Evolutionary conservation across 495 filamentous ascomycete genomes (phyloP).

Genomic region (Penicillium dipodomyicola): DNA sequence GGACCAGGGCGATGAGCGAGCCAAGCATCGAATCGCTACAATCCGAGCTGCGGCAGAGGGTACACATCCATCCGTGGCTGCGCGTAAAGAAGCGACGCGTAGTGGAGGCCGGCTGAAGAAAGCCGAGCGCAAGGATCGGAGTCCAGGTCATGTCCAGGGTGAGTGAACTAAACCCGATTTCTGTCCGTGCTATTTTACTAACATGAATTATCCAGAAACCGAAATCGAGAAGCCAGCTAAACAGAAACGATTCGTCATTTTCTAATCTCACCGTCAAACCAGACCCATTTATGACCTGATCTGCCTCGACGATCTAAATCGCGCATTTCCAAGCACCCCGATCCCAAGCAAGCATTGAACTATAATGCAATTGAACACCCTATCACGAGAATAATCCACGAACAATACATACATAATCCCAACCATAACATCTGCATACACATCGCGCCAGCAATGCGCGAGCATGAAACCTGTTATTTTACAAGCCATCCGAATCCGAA

Average conservation of each 20-base stretch:
- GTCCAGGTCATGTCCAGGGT: constrained; percentile 13
- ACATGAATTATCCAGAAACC: constrained; percentile 4
- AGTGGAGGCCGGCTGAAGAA: constrained; percentile 13
- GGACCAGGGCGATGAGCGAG: constrained; percentile 85
- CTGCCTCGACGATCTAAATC: not conserved
- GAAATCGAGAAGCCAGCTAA: constrained; percentile 26
- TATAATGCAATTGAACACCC: not conserved
- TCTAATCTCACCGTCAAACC: constrained; percentile 14
- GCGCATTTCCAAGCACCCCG: not conserved
- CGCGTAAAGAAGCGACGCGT: constrained; percentile 20
- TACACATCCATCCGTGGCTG: constrained; percentile 44
- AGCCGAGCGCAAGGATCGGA: constrained; percentile 18
- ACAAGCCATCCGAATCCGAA: not conserved
- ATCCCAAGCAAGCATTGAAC: not conserved
- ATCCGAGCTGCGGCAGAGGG: constrained; percentile 85
- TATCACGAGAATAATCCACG: not conserved
- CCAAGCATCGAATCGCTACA: constrained; percentile 77
- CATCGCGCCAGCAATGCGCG: not conserved
- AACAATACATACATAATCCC: constrained; percentile 1
- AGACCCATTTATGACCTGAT: not conserved
- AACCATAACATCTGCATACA: not conserved
- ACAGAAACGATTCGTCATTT: constrained; percentile 37
- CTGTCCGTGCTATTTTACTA: not conserved
- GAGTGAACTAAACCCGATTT: not conserved
- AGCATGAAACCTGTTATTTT: not conserved